Evolutionary conservation across 2,329 filamentous ascomycete genomes (phyloP).

Genomic region (Teratosphaeria zuluensis): DNA sequence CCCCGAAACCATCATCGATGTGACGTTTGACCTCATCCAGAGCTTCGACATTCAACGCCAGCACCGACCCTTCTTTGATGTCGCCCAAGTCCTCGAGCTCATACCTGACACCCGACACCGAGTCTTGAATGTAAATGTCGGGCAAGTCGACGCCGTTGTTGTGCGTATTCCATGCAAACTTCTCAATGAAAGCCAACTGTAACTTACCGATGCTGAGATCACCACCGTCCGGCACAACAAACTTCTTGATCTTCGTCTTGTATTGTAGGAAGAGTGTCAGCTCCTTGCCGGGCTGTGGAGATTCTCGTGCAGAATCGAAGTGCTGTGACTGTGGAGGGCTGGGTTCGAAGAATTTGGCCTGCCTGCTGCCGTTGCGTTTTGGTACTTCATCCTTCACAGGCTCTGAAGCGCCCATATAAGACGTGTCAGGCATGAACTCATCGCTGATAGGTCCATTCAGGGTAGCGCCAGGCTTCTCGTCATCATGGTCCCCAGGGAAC

Average conservation of each 20-base stretch:
- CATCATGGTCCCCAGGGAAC: conserved; percentile 13
- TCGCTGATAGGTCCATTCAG: conserved; percentile 27
- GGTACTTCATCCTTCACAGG: conserved; percentile 14
- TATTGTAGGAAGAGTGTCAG: conserved; percentile 92
- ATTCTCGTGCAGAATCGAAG: conserved; percentile 36
- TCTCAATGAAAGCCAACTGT: conserved; percentile 95
- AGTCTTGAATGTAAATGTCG: conserved; percentile 96
- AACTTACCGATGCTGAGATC: conserved; percentile 79
- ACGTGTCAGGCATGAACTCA: conserved; percentile 11
- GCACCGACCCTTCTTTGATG: conserved; percentile 86
- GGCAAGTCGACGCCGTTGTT: conserved; percentile 85
- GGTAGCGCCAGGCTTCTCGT: conserved; percentile 19
- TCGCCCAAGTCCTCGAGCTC: conserved; percentile 89
- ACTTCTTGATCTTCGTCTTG: conserved; percentile 95
- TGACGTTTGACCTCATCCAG: conserved; percentile 94
- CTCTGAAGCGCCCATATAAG: conserved; percentile 5
- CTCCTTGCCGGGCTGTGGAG: conserved; percentile 71
- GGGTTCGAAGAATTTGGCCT: conserved; percentile 4
- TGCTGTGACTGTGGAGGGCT: conserved; percentile 35
- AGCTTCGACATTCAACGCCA: conserved; percentile 88
- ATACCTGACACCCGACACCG: conserved; percentile 89
- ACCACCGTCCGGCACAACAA: conserved; percentile 73
- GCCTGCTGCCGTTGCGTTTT: conserved; percentile 24
- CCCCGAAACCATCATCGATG: conserved; percentile 82
- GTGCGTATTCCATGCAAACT: conserved; percentile 98